Conservation (phyloP, 2,329 filamentous ascomycete species). For the Pseudocercospora fijiensis region DNA sequence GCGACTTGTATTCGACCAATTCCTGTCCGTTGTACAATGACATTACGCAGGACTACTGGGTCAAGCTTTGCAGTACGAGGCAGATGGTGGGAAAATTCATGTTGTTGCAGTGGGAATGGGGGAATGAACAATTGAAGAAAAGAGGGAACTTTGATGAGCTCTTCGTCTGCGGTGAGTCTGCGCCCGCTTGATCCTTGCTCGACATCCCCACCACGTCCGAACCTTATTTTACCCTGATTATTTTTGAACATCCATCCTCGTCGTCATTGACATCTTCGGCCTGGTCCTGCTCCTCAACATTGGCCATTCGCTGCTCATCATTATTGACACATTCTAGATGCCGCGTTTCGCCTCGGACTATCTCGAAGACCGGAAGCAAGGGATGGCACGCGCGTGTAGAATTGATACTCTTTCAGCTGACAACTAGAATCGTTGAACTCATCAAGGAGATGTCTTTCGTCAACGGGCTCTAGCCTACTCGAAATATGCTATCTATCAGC, state of each 20-base stretch:
- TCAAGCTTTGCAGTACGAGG: background rate
- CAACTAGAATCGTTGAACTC: background rate
- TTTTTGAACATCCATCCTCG: background rate
- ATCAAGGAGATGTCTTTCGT: too few species aligned
- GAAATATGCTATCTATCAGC: too few species aligned
- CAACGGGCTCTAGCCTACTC: too few species aligned
- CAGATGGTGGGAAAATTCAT: background rate
- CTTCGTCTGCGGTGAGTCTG: background rate
- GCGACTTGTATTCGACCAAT: slow-evolving; percentile 37
- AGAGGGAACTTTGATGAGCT: background rate
- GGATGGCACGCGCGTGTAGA: background rate
- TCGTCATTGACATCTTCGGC: too few species aligned
- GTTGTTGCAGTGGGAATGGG: background rate
- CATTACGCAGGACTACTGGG: slow-evolving; percentile 28
- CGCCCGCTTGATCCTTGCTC: background rate
- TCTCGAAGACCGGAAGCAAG: background rate
- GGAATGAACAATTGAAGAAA: background rate
- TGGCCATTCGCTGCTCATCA: background rate
- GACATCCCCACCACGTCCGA: background rate
- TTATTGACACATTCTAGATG: background rate
- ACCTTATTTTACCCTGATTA: background rate
- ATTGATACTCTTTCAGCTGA: background rate
- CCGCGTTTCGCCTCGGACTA: background rate
- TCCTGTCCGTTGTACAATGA: slow-evolving; percentile 39
- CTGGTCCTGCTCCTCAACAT: too few species aligned